Evolutionary conservation across 352 stramenopile species (phyloP).

Genomic region (Globisporangium splendens): DNA sequence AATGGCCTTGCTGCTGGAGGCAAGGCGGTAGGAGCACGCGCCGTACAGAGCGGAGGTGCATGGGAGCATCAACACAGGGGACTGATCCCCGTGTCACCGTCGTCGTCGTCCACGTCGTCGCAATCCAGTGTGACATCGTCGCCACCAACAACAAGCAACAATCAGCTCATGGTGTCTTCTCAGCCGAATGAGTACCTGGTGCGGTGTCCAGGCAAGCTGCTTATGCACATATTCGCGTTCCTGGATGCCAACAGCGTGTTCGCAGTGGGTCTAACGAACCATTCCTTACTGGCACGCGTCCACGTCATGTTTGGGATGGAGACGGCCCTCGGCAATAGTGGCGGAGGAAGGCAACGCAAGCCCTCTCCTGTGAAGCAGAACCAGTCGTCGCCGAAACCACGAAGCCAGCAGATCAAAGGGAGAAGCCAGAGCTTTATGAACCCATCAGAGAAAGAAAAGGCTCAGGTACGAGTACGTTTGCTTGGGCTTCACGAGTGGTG

Average conservation of each 20-base stretch:
- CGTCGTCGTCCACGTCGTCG: constrained; percentile 9
- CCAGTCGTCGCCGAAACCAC: constrained; percentile 16
- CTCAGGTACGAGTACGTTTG: constrained; percentile 7
- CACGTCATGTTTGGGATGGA: constrained; percentile 65
- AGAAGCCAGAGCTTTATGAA: constrained; percentile 36
- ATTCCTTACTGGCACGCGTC: constrained; percentile 47
- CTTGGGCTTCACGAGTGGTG: background rate
- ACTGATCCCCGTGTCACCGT: background rate
- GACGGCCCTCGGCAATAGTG: constrained; percentile 14
- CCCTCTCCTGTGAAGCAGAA: too few relatives aligned
- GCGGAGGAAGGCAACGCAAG: too few relatives aligned
- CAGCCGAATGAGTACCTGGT: constrained; percentile 22
- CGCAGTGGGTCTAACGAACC: constrained; percentile 57
- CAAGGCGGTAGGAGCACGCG: too few relatives aligned
- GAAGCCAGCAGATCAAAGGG: constrained; percentile 17
- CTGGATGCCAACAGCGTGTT: constrained; percentile 73
- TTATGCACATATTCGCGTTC: constrained; percentile 68
- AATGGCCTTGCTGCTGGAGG: background rate
- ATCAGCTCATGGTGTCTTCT: constrained; percentile 9
- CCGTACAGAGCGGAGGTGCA: background rate
- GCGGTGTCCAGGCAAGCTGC: constrained; percentile 43
- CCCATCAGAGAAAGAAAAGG: constrained; percentile 38
- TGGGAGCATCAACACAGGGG: too few relatives aligned
- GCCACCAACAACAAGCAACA: constrained; percentile 7
- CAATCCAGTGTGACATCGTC: constrained; percentile 8